These are phyloP conservation scores for Dipodascus albidus DNA, from an alignment of 805 yeast genomes.

Conservation along the genomic window DNA sequence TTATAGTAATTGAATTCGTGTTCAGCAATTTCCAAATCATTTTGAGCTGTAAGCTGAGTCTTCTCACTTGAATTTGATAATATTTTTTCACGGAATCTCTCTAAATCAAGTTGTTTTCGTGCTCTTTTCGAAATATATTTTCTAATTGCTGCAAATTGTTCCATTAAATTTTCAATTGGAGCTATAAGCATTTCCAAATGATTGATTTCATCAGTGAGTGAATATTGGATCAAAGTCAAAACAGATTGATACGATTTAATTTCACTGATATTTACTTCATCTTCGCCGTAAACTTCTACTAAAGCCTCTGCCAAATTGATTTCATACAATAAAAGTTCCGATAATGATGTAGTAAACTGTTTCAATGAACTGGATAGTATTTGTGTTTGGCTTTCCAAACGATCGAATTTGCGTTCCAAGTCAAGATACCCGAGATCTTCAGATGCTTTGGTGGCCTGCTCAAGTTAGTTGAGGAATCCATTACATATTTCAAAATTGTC, in stretches of 20 bases:
- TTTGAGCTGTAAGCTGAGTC: conserved; percentile 76
- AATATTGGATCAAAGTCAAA: conserved; percentile 72
- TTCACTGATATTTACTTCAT: conserved; percentile 92
- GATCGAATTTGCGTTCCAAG: conserved; percentile 93
- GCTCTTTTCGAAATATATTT: conserved; percentile 93
- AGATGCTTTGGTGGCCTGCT: conserved; percentile 30
- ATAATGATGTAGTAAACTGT: conserved; percentile 81
- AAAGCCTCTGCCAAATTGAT: conserved; percentile 91
- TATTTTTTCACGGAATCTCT: conserved; percentile 73
- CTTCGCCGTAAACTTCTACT: conserved; percentile 90
- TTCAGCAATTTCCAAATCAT: conserved; percentile 78
- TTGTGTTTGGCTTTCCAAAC: conserved; percentile 80
- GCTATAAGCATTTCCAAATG: conserved; percentile 78
- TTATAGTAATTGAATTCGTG: conserved; percentile 95
- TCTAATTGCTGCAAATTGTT: conserved; percentile 69
- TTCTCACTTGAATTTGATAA: conserved; percentile 89
- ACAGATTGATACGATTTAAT: conserved; percentile 79
- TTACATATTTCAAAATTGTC: neutral
- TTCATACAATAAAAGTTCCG: conserved; percentile 87
- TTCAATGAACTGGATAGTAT: conserved; percentile 82
- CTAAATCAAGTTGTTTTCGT: conserved; percentile 90
- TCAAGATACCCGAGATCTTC: conserved; percentile 83
- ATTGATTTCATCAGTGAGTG: conserved; percentile 84
- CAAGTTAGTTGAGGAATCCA: neutral
- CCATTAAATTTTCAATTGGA: conserved; percentile 85